Conservation (phyloP, 2,329 filamentous ascomycete species). For the Penicillium freii region DNA sequence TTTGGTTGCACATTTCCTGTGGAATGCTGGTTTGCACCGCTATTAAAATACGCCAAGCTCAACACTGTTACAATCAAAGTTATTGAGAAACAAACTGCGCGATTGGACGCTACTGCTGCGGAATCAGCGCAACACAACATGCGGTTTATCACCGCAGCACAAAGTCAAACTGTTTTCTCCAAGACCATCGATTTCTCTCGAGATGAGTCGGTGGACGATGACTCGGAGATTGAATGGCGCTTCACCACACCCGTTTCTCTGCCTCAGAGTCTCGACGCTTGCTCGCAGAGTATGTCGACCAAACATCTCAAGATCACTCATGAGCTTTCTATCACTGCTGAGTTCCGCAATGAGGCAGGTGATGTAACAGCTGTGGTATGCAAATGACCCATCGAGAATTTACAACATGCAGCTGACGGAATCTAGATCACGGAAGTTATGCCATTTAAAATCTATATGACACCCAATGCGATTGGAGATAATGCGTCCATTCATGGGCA, state of each 20-base stretch:
- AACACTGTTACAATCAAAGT: slow-evolving; percentile 11
- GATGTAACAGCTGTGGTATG: not conserved
- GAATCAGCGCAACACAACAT: slow-evolving; percentile 16
- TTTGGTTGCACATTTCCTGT: slow-evolving; percentile 22
- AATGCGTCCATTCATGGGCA: not conserved
- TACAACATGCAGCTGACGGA: not conserved
- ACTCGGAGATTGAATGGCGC: slow-evolving; percentile 5
- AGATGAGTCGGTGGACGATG: not conserved
- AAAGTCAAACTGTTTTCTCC: slow-evolving; percentile 8
- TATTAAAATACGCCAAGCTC: slow-evolving; percentile 13
- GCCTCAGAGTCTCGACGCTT: not conserved
- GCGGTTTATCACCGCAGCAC: slow-evolving; percentile 11
- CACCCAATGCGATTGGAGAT: not conserved
- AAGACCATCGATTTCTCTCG: not conserved
- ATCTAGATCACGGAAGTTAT: not conserved
- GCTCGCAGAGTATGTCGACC: slow-evolving; percentile 5
- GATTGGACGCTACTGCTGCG: slow-evolving; percentile 17
- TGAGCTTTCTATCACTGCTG: not conserved
- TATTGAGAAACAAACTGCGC: slow-evolving; percentile 17
- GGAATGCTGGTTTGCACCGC: slow-evolving; percentile 18
- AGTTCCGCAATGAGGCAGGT: not conserved
- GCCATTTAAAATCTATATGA: slow-evolving; percentile 7
- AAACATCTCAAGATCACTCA: slow-evolving; percentile 5
- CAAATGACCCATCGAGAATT: no score
- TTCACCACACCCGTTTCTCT: not conserved